Base-by-base conservation (phyloP, 2,329 filamentous ascomycete genomes). In the Fusarium virguliforme region DNA sequence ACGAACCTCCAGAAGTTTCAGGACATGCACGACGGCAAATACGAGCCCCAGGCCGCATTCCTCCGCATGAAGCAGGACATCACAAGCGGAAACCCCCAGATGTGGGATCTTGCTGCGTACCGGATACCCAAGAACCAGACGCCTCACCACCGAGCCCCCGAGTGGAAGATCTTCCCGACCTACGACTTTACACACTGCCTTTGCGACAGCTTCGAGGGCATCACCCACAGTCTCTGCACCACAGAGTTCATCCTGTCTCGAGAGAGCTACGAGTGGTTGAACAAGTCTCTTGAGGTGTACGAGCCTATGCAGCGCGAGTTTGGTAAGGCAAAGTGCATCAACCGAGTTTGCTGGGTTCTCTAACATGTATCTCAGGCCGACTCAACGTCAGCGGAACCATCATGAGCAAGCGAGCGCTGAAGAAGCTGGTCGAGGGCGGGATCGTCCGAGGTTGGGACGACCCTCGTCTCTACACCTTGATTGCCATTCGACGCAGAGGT, bases 91-190 rank as follows among this genome's bases (percentile, higher is more conserved):
- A 98, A 98, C 79, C 94, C 95, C 7, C 94, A 97, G 81, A 95
- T 97, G 93, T 98, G 95, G 95, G 95, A 98, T 85, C 83, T 97
- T 60, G 93, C 93, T 2, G 95, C 95, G 15, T 98, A 97, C 81
- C 90, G 95, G 67, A 91, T 98, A 61, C 87, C 94, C 67, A 88
- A 92, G 76, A 90, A 93, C 43, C 83, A 88, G 64, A 86, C 85
- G 67, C 87, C 90, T 46, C 94, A 97, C 79, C 90, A 94, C 81
- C 89, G 93, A 37, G 97, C 95, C 0, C 94, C 93, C 32, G 90
- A 92, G 78, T 98, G 95, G 94, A 92, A 90, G 81, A 97, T 98
- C 70, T 98, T 97, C 79, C 96, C 96, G 0, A 97, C 95, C 0
- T 98, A 98, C 77, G 95, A 97, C 80, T 97, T 97, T 79, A 92